Percentiles rank a stretch among this genome's conserved stretches.
These are phyloP conservation scores for Cercospora sesami DNA, from an alignment of 2,329 filamentous ascomycete species.

Conservation along the genomic window DNA sequence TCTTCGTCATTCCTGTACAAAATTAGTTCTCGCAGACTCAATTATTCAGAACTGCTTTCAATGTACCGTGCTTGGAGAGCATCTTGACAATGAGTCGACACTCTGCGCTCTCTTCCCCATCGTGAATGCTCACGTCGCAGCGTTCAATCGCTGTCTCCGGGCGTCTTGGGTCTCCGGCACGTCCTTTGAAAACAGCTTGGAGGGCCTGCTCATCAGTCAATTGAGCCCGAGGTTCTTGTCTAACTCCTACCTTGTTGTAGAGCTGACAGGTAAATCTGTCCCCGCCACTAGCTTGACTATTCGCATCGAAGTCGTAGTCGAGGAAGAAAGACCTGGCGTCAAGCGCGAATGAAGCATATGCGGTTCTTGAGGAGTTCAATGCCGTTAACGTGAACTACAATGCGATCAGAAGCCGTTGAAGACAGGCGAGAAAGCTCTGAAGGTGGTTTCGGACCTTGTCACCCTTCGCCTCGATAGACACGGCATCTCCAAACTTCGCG, in stretches of 20 bases:
- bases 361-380: constrained; percentile 77
- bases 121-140: constrained; percentile 73
- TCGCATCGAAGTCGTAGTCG: constrained; percentile 61
- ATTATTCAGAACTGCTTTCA: background rate
- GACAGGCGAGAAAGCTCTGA: background rate
- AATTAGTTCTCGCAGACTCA: constrained; percentile 24
- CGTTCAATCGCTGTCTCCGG: constrained; percentile 70
- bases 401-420: constrained; percentile 17
- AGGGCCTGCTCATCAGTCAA: constrained; percentile 43
- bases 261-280: constrained; percentile 70
- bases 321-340: constrained; percentile 69
- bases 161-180: constrained; percentile 63
- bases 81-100: constrained; percentile 75
- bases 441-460: constrained; percentile 56
- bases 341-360: constrained; percentile 72
- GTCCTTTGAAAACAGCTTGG: constrained; percentile 71
- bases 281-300: constrained; percentile 27
- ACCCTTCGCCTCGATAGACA: constrained; percentile 70
- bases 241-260: constrained; percentile 61
- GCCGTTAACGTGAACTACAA: constrained; percentile 69
- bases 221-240: background rate
- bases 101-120: constrained; percentile 65
- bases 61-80: constrained; percentile 67
- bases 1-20: constrained; percentile 66
- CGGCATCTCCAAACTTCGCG: constrained; percentile 76